Conservation (phyloP, 2,329 filamentous ascomycete genomes). For the Fusarium anguioides region DNA sequence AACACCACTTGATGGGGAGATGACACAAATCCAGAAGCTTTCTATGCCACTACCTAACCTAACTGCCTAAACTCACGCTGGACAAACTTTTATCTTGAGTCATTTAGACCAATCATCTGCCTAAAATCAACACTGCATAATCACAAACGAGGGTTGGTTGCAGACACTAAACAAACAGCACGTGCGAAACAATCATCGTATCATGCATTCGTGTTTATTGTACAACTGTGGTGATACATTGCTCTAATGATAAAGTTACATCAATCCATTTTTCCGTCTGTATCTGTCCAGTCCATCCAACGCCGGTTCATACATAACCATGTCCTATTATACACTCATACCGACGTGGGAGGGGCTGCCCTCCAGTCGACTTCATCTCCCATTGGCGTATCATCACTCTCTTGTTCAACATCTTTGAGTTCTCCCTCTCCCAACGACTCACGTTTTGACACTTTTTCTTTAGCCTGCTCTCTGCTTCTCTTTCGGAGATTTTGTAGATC, state of each 20-base stretch:
- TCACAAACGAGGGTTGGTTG: not conserved
- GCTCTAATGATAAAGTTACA: constrained; percentile 32
- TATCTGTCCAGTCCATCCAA: constrained; percentile 17
- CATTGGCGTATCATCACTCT: constrained; percentile 31
- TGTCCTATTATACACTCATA: constrained; percentile 17
- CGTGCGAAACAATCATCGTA: not conserved
- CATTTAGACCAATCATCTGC: not conserved
- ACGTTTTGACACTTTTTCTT: constrained; percentile 20
- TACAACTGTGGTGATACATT: constrained; percentile 34
- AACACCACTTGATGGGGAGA: not conserved
- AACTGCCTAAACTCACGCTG: not conserved
- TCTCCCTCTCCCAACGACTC: constrained; percentile 29
- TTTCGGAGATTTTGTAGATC: constrained; percentile 45
- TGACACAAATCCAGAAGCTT: not conserved
- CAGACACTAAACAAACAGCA: constrained; percentile 5
- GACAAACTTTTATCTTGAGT: too few relatives aligned
- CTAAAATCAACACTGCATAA: not conserved
- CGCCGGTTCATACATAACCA: constrained; percentile 15
- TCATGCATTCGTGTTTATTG: not conserved
- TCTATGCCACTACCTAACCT: not conserved
- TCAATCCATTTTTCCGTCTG: constrained; percentile 3
- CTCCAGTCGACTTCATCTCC: constrained; percentile 24
- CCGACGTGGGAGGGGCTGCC: constrained; percentile 2
- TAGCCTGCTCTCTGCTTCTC: constrained; percentile 38
- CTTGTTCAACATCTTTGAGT: constrained; percentile 26